These are phyloP conservation scores for Sporobolomyces phaffii DNA, from an alignment of 768 basidiomycete species.

Conservation along the genomic window DNA sequence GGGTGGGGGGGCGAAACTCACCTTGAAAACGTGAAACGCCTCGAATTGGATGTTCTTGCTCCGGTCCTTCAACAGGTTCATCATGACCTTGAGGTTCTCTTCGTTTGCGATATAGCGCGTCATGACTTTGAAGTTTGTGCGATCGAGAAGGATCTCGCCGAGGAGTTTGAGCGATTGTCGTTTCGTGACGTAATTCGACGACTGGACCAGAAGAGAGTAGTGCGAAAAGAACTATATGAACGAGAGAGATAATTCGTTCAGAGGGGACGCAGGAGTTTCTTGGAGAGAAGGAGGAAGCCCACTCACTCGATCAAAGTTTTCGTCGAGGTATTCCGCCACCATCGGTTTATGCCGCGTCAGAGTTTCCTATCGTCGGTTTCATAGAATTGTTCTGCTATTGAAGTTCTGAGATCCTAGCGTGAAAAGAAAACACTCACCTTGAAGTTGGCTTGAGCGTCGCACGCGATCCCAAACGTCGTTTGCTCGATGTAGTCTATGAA, in stretches of 20 bases:
- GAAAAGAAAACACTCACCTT: constrained; percentile 51
- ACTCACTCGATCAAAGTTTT: constrained; percentile 88
- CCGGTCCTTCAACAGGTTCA: constrained; percentile 95
- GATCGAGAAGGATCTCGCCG: constrained; percentile 93
- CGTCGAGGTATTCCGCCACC: constrained; percentile 94
- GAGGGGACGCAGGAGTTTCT: neutral
- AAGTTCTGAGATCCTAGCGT: neutral
- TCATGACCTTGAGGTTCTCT: constrained; percentile 98
- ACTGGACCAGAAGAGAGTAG: constrained; percentile 85
- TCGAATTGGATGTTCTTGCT: constrained; percentile 99
- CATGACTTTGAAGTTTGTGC: constrained; percentile 98
- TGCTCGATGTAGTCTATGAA: constrained; percentile 96
- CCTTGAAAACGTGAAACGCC: constrained; percentile 99
- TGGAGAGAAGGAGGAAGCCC: neutral
- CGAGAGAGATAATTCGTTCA: too few relatives aligned
- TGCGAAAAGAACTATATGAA: constrained; percentile 84
- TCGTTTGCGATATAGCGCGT: constrained; percentile 93
- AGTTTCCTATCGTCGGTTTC: constrained; percentile 62
- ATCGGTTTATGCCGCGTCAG: constrained; percentile 94
- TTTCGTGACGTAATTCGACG: constrained; percentile 97
- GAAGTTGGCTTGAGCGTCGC: constrained; percentile 93
- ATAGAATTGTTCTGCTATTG: too few relatives aligned
- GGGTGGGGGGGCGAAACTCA: constrained; percentile 50
- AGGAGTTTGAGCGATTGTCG: constrained; percentile 96
- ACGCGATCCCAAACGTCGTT: constrained; percentile 95